Evolutionary conservation across 164 flowering plant species (phyloP).

Genomic region (Euptelea pleiosperma): DNA sequence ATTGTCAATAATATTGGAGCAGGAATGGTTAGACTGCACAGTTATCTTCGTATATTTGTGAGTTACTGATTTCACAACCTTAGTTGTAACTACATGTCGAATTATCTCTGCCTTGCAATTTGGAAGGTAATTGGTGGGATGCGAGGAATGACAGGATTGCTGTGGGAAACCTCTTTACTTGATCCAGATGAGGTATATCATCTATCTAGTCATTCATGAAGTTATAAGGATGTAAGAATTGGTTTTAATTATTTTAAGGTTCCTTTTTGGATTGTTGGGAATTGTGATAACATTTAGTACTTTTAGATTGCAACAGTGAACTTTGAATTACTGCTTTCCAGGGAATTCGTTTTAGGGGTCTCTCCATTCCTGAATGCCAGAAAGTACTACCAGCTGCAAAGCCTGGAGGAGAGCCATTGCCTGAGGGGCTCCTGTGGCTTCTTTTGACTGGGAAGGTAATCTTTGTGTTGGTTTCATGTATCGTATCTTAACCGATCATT

Average conservation of each 20-base stretch:
- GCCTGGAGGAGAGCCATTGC: constrained; percentile 88
- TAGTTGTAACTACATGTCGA: neutral
- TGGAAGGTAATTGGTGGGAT: constrained; percentile 74
- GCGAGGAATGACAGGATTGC: constrained; percentile 96
- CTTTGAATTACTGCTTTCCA: constrained; percentile 22
- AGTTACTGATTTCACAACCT: neutral
- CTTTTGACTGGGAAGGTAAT: constrained; percentile 87
- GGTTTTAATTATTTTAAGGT: neutral
- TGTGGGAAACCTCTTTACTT: constrained; percentile 95
- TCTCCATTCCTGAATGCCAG: constrained; percentile 96
- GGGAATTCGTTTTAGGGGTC: constrained; percentile 94
- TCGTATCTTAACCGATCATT: neutral
- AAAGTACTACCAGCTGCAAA: constrained; percentile 74
- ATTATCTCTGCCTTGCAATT: neutral
- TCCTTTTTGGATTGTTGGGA: neutral
- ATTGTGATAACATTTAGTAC: neutral
- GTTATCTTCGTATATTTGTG: neutral
- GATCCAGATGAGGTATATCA: constrained; percentile 62
- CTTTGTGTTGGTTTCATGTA: neutral
- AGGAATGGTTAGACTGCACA: neutral
- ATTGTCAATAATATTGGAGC: neutral
- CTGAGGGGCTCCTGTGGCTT: constrained; percentile 95
- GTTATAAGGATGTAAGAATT: neutral
- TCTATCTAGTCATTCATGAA: neutral
- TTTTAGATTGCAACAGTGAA: constrained; percentile 1